Evolutionary conservation across 2,329 filamentous ascomycete species (phyloP).

Genomic region (Diaporthe australafricana): DNA sequence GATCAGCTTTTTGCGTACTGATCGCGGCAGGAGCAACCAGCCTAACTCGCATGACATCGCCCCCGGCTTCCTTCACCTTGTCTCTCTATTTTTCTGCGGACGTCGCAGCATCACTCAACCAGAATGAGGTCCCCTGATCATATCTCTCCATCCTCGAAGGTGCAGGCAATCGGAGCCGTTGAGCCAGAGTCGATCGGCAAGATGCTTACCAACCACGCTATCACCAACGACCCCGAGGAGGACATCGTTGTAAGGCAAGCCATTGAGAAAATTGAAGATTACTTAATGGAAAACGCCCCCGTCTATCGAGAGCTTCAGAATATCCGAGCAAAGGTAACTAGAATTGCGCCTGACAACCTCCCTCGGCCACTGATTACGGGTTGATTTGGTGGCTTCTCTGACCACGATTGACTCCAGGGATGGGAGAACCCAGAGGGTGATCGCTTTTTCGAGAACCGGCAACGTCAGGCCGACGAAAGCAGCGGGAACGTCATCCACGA

Average conservation of each 20-base stretch:
- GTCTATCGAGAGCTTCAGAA: background rate
- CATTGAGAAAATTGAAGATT: background rate
- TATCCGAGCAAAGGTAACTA: background rate
- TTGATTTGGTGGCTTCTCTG: background rate
- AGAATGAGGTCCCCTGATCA: too few relatives aligned
- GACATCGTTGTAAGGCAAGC: background rate
- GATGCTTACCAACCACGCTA: background rate
- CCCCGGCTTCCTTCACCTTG: too few relatives aligned
- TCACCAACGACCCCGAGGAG: background rate
- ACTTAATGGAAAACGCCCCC: background rate
- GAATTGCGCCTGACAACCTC: accelerated
- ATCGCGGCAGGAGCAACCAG: too few relatives aligned
- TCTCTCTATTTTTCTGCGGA: too few relatives aligned
- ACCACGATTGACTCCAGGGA: slow-evolving; percentile 1
- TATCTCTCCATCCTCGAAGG: too few relatives aligned
- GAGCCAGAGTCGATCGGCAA: background rate
- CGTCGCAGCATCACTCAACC: too few relatives aligned
- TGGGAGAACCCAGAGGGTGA: slow-evolving; percentile 4
- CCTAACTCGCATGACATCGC: too few relatives aligned
- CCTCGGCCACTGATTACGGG: too few relatives aligned
- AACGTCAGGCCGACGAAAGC: background rate
- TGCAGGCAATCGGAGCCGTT: too few relatives aligned
- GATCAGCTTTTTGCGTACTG: too few relatives aligned
- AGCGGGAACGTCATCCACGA: background rate
- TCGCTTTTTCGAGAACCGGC: background rate